Conservation (phyloP, 148 eudicot species). For the Selenicereus undatus region DNA sequence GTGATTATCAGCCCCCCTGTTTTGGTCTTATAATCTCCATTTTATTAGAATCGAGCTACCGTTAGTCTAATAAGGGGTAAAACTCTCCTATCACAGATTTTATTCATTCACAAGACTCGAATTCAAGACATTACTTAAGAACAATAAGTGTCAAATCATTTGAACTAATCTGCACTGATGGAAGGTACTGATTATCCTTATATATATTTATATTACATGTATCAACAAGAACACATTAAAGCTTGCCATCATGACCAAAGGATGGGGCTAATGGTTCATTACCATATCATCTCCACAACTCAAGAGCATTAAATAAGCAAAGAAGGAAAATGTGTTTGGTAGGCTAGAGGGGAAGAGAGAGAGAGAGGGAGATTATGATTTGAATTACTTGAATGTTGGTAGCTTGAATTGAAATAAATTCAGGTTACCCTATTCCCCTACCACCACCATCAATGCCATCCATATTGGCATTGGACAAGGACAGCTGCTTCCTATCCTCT, state of each 20-base stretch:
- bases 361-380: conserved; percentile 6
- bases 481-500: conserved; percentile 31
- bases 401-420: conserved; percentile 28
- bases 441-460: conserved; percentile 29
- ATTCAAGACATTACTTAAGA: too few relatives aligned
- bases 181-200: too few relatives aligned
- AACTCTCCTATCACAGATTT: too few relatives aligned
- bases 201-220: too few relatives aligned
- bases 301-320: conserved; percentile 21
- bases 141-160: too few relatives aligned
- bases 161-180: too few relatives aligned
- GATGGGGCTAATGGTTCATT: conserved; percentile 1
- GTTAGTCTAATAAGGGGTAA: too few relatives aligned
- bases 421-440: conserved; percentile 37
- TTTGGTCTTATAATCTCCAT: too few relatives aligned
- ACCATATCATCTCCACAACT: conserved; percentile 20
- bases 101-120: too few relatives aligned
- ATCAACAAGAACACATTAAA: background rate
- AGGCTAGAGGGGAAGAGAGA: conserved; percentile 13
- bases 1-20: too few relatives aligned
- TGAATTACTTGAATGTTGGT: conserved; percentile 24
- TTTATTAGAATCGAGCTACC: too few relatives aligned
- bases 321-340: conserved; percentile 30
- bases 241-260: background rate
- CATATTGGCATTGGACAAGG: conserved; percentile 28